Evolutionary conservation across 2,329 filamentous ascomycete genomes (phyloP).

Genomic region (Chrysosporium keratinophilum): DNA sequence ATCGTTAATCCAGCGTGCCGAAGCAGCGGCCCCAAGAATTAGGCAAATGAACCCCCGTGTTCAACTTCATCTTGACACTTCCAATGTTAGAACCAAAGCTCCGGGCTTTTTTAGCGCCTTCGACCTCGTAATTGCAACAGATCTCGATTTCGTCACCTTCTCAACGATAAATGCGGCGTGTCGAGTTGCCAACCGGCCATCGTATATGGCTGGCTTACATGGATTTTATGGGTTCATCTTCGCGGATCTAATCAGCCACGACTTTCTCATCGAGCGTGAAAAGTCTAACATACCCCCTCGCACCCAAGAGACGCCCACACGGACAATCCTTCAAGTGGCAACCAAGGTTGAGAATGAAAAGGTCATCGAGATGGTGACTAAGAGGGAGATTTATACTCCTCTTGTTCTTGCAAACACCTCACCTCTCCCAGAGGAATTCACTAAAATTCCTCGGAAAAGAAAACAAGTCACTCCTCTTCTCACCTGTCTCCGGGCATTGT

Average conservation of each 20-base stretch:
- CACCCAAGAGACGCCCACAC: conserved; percentile 64
- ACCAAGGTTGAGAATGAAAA: conserved; percentile 62
- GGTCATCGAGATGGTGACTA: conserved; percentile 74
- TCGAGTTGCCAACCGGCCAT: conserved; percentile 64
- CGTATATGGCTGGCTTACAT: conserved; percentile 80
- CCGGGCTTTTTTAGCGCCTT: conserved; percentile 67
- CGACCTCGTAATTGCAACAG: conserved; percentile 81
- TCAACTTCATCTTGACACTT: conserved; percentile 58
- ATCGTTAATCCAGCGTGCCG: conserved; percentile 51
- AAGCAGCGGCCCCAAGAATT: conserved; percentile 66
- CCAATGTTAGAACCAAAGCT: conserved; percentile 56
- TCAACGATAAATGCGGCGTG: conserved; percentile 77
- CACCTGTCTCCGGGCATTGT: conserved; percentile 77
- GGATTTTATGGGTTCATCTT: conserved; percentile 95
- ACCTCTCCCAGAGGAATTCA: conserved; percentile 59
- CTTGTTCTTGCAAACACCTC: conserved; percentile 77
- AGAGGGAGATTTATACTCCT: conserved; percentile 81
- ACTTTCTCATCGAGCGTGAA: conserved; percentile 78
- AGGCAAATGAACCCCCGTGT: conserved; percentile 86
- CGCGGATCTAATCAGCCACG: conserved; percentile 79
- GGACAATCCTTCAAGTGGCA: conserved; percentile 61
- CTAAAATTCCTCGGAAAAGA: conserved; percentile 56
- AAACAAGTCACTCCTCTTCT: conserved; percentile 71
- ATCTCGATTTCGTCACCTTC: conserved; percentile 65
- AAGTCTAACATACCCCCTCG: conserved; percentile 59